Conservation (phyloP, 805 yeast species). For the Candida orba region DNA sequence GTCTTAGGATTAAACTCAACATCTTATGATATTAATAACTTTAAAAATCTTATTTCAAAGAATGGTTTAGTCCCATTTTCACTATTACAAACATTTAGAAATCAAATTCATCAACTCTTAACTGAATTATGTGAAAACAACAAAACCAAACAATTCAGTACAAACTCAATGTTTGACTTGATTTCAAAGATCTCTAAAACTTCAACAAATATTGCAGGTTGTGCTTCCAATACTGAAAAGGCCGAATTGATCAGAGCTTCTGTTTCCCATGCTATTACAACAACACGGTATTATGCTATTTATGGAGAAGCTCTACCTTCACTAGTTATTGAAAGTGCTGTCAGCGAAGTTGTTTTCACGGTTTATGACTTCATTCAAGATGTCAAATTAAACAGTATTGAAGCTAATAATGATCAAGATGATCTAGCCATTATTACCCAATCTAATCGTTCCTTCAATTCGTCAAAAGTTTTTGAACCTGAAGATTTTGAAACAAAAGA, state of each 20-base stretch:
- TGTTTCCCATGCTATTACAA: constrained; percentile 66
- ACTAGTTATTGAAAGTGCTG: constrained; percentile 64
- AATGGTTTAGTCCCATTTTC: constrained; percentile 42
- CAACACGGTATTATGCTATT: constrained; percentile 65
- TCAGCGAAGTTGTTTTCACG: constrained; percentile 63
- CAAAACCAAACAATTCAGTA: constrained; percentile 11
- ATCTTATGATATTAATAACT: constrained; percentile 17
- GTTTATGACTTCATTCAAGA: constrained; percentile 54
- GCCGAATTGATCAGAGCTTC: constrained; percentile 53
- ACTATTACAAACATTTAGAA: constrained; percentile 38
- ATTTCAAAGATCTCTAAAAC: constrained; percentile 42
- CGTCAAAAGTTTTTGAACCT: constrained; percentile 1
- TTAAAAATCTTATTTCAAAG: constrained; percentile 25
- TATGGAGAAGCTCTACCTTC: constrained; percentile 62
- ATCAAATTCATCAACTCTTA: constrained; percentile 41
- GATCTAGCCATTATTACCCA: neutral
- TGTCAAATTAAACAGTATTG: constrained; percentile 34
- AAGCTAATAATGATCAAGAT: neutral
- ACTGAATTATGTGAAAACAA: constrained; percentile 25
- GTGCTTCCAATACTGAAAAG: constrained; percentile 30
- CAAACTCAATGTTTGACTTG: constrained; percentile 40
- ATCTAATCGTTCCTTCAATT: constrained; percentile 6
- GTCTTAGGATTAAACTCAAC: constrained; percentile 15
- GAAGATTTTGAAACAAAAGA: neutral
- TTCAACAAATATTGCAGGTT: constrained; percentile 24